phyloP scores from a whole-genome alignment of 2,329 filamentous ascomycete species.

The Purpureocillium lavendulum region DNA sequence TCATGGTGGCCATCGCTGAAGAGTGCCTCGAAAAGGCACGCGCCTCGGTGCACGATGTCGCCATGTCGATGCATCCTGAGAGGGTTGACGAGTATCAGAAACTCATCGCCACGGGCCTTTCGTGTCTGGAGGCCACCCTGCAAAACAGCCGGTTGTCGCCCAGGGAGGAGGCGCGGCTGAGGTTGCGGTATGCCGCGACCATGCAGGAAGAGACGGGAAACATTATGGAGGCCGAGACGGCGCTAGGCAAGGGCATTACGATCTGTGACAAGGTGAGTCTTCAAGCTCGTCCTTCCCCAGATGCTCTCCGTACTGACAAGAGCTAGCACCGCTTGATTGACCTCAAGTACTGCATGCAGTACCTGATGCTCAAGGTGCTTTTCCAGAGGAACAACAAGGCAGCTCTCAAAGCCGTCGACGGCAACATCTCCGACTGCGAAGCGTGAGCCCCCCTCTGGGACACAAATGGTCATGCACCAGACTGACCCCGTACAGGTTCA shows the following conservation, averaged over 20 bases:
- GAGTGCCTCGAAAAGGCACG: conserved; percentile 66
- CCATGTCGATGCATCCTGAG: conserved; percentile 25
- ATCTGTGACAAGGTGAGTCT: conserved; percentile 54
- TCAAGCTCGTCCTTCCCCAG: background rate
- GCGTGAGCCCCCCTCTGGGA: conserved; percentile 34
- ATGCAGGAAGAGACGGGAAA: conserved; percentile 72
- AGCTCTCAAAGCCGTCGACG: conserved; percentile 63
- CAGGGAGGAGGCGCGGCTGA: conserved; percentile 59
- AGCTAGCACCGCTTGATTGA: conserved; percentile 39
- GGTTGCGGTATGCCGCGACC: conserved; percentile 63
- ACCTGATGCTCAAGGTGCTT: conserved; percentile 60
- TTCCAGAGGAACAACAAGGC: conserved; percentile 65
- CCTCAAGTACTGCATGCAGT: conserved; percentile 70
- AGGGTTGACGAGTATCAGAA: conserved; percentile 61
- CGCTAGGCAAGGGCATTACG: conserved; percentile 62
- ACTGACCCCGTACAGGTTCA: conserved; percentile 33
- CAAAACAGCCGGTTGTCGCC: conserved; percentile 53
- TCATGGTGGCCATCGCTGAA: conserved; percentile 65
- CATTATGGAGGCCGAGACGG: conserved; percentile 62
- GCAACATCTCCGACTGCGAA: conserved; percentile 59
- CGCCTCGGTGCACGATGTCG: conserved; percentile 37
- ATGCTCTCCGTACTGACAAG: conserved; percentile 2
- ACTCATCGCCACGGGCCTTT: conserved; percentile 62
- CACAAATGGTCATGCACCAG: background rate
- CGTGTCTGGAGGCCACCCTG: conserved; percentile 62